Evolutionary conservation across 441 rosid species (phyloP), one percentile per base, ranked within the genome.

Genomic region (Daphne laureola): DNA sequence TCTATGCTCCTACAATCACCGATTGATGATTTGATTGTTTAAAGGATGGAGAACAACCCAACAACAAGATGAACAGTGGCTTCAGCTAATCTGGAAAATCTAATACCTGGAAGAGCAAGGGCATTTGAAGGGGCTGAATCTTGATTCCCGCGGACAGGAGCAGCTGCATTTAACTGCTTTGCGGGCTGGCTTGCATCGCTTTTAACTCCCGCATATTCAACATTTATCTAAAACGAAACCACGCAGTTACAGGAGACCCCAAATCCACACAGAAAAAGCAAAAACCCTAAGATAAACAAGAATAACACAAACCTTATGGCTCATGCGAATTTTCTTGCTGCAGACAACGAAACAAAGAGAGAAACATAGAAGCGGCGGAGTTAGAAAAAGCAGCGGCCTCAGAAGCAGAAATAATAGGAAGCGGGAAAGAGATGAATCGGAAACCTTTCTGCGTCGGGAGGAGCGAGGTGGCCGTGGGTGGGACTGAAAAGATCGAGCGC

Each of bases 401-500:
- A 5, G 43, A 49, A 41, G 8, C 2, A 49, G 51, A 49, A n/a
- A n/a, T n/a, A n/a, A 55, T 46, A 49, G 56, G 41, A 8, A 53
- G 21, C 6, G 54, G 45, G 54, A 51, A 43, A 47, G 56, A 54
- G 21, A 53, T 31, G 14, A 17, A 43, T 54, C 21, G 25, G 73
- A 17, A 53, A 93, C 99, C 96, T 87, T 63, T 87, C 83, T 0
- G 79, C 58, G 66, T 90, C 95, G 14, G 90, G 74, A 64, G 94
- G 88, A 68, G 97, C 68, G 56, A 83, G 66, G 44, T 78, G 89
- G 69, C 77, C 86, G 53, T 87, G 89, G 49, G 67, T 58, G 23
- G 97, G 95, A 51, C 93, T 77, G 75, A 90, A 90, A 48, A 89
- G 87, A 70, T 90, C 96, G 41, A 87, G 85, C 0, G 86, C 74